phyloP scores from a whole-genome alignment of 208 protist species.

The Novymonas esmeraldas region DNA sequence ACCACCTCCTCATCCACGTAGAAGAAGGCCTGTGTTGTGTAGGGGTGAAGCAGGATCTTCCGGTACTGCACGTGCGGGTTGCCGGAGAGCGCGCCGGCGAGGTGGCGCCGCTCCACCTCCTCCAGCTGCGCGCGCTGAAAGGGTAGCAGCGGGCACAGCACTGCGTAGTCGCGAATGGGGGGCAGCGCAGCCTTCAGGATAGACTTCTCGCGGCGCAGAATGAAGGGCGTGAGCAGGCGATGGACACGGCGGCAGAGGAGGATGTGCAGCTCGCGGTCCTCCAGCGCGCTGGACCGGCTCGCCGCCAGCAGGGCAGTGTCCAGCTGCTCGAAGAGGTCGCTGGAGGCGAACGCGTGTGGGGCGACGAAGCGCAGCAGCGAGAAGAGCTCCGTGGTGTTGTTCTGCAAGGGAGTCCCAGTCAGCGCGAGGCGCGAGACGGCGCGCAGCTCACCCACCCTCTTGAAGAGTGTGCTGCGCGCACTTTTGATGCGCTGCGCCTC shows the following conservation, averaged over 20 bases:
- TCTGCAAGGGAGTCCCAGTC: slow-evolving; percentile 94
- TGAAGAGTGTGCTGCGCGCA: slow-evolving; percentile 35
- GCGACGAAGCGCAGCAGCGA: slow-evolving; percentile 92
- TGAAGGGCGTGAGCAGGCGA: slow-evolving; percentile 48
- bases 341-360: slow-evolving; percentile 58
- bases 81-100: slow-evolving; percentile 32
- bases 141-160: slow-evolving; percentile 50
- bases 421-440: slow-evolving; percentile 51
- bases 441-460: slow-evolving; percentile 39
- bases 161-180: slow-evolving; percentile 40
- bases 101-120: slow-evolving; percentile 24
- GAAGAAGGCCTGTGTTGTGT: slow-evolving; percentile 69
- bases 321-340: slow-evolving; percentile 44
- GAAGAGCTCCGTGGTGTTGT: slow-evolving; percentile 94
- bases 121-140: slow-evolving; percentile 37
- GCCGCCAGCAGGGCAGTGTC: slow-evolving; percentile 39
- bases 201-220: slow-evolving; percentile 47
- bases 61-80: slow-evolving; percentile 56
- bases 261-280: slow-evolving; percentile 45
- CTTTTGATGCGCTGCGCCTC: slow-evolving; percentile 94
- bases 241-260: slow-evolving; percentile 52
- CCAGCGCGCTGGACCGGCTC: slow-evolving; percentile 29
- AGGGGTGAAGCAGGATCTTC: slow-evolving; percentile 88
- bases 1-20: slow-evolving; percentile 72
- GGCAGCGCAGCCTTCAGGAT: slow-evolving; percentile 42